Base-by-base conservation (phyloP, 352 stramenopile species). In the Elongisporangium undulatum region DNA sequence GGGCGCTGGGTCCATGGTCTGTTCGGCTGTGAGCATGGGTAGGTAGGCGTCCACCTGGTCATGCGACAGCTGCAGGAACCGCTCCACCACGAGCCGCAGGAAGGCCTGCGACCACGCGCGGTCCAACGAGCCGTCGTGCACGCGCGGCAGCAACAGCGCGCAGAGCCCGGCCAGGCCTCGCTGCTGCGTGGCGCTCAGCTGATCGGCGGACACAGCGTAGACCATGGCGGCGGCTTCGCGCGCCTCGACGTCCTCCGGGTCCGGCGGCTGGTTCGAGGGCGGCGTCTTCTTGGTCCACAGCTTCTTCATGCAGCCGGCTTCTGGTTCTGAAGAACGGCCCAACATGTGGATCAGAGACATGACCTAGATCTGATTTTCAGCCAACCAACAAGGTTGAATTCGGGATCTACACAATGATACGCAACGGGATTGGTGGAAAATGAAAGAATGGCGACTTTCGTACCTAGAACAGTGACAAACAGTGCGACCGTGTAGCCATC, bases 21-120 rank as follows among this genome's bases (percentile, higher is more conserved):
- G 16, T 2, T 24, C 38, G 13, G 66, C 69, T 15, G 71, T 84
- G 19, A 94, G 72, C 63, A 94, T 87, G 48, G 85, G 82, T 19
- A 89, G n/a, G 54, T 86, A 86, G 2, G 81, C 85, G 24, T 92
- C 79, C 0, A 81, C 75, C 55, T 89, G 78, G 15, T 76, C 62
- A 17, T 55, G 62, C 0, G 74, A 64, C 16, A 94, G 66, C n/a
- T 50, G 64, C 21, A 91, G 61, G 15, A 92, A 94, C 17, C 68
- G 49, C 52, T 90, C 82, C 0, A 91, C 59, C 1, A 94, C 39
- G 16, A 94, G 55, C 54, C 79, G 64, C 17, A 92, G 71, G 67
- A 83, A 95, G 4, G 56, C 55, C 62, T 80, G 73, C 39, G 80
- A 89, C 85, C 85, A 95, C 52, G 67, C 45, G 10, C 75, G 67